These are phyloP conservation scores for Hanseniaspora sp. DNA, from an alignment of 1,139 yeast species.

Conservation along the genomic window DNA sequence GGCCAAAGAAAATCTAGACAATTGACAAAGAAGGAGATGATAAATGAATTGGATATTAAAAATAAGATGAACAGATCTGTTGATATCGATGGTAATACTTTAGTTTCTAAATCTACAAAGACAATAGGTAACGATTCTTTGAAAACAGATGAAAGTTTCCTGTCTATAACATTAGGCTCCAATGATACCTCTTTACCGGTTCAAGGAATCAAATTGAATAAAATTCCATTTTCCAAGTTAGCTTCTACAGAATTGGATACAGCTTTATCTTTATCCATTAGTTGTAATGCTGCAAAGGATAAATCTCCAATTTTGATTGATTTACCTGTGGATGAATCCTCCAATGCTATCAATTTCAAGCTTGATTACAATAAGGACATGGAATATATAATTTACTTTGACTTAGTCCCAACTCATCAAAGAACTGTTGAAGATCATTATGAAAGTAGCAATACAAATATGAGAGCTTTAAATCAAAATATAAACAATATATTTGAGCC, in stretches of 20 bases:
- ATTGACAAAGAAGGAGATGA: constrained; percentile 13
- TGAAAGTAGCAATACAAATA: constrained; percentile 1
- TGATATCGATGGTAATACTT: neutral
- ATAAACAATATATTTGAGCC: constrained; percentile 5
- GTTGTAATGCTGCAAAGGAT: constrained; percentile 42
- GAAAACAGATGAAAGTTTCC: constrained; percentile 49
- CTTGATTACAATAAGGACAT: constrained; percentile 40
- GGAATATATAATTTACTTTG: constrained; percentile 61
- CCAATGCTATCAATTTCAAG: constrained; percentile 74
- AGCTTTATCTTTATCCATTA: constrained; percentile 66
- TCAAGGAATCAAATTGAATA: constrained; percentile 59
- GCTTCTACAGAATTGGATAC: constrained; percentile 79
- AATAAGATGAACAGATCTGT: neutral
- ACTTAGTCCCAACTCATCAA: constrained; percentile 85
- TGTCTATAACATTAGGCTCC: constrained; percentile 75
- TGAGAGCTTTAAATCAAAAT: neutral
- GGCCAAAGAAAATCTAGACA: constrained; percentile 7
- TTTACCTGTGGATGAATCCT: constrained; percentile 73
- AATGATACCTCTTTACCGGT: constrained; percentile 57
- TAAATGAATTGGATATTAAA: constrained; percentile 6
- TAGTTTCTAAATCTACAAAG: constrained; percentile 30
- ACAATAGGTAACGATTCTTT: constrained; percentile 80
- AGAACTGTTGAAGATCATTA: constrained; percentile 1
- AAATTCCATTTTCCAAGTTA: constrained; percentile 62
- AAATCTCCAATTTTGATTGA: constrained; percentile 66